Evolutionary conservation across 108 stramenopile species (phyloP).

Genomic region (Skeletonema costatum): DNA sequence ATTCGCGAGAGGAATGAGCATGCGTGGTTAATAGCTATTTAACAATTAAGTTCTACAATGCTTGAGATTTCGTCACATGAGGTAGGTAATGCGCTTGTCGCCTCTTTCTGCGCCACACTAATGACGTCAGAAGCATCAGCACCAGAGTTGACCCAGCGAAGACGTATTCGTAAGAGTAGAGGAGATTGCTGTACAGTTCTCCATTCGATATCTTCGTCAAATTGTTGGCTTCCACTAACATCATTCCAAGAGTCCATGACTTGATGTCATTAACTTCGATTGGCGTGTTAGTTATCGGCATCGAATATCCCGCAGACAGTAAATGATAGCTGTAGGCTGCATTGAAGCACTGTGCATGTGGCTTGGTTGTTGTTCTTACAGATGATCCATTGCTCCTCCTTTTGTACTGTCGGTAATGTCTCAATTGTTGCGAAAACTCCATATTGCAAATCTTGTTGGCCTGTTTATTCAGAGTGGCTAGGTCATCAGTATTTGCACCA

Average conservation of each 20-base stretch:
- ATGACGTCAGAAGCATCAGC: background rate
- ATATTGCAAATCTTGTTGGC: constrained; percentile 64
- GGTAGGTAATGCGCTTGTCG: background rate
- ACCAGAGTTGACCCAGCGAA: background rate
- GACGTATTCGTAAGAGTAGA: background rate
- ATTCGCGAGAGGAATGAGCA: constrained; percentile 42
- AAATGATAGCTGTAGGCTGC: constrained; percentile 75
- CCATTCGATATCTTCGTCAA: background rate
- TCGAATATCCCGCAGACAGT: constrained; percentile 80
- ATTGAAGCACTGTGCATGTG: constrained; percentile 73
- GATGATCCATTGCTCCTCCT: constrained; percentile 11
- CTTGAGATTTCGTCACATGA: background rate
- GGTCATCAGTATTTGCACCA: constrained; percentile 55
- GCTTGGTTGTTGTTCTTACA: constrained; percentile 20
- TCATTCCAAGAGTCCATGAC: constrained; percentile 91
- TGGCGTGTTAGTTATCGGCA: constrained; percentile 31
- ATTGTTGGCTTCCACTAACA: constrained; percentile 93
- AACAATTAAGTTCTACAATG: background rate
- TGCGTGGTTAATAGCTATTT: constrained; percentile 22
- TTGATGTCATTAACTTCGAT: constrained; percentile 66
- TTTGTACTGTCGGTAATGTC: constrained; percentile 28
- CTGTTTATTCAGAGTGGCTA: constrained; percentile 46
- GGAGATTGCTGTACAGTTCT: background rate
- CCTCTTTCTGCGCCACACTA: background rate
- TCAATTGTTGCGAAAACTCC: constrained; percentile 46